These are phyloP conservation scores for Ustilago loliicola DNA, from an alignment of 1,284 basidiomycete species.

Conservation along the genomic window DNA sequence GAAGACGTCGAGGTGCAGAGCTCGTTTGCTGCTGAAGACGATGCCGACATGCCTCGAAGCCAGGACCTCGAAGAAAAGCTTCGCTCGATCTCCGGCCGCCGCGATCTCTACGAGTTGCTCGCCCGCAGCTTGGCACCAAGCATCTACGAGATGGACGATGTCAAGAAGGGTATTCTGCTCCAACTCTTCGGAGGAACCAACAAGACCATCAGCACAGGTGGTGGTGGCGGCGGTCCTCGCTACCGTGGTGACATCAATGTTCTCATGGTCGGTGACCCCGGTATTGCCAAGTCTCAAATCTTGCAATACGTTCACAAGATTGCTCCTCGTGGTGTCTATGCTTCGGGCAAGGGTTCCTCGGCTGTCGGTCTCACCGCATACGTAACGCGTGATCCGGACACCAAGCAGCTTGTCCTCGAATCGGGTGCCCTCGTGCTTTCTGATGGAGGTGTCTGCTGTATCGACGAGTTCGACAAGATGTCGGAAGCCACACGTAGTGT, in stretches of 20 bases:
- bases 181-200: constrained; percentile 98
- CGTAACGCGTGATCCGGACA: constrained; percentile 96
- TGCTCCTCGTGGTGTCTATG: constrained; percentile 88
- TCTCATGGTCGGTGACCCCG: constrained; percentile 95
- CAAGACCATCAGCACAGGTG: constrained; percentile 91
- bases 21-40: constrained; percentile 25
- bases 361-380: constrained; percentile 98
- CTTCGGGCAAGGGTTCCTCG: constrained; percentile 94
- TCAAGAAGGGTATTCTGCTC: constrained; percentile 96
- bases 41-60: constrained; percentile 40
- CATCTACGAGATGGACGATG: constrained; percentile 98
- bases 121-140: constrained; percentile 89
- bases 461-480: constrained; percentile 99
- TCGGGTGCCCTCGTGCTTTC: constrained; percentile 96
- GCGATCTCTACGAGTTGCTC: constrained; percentile 89
- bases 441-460: constrained; percentile 98
- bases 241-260: constrained; percentile 99
- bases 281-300: constrained; percentile 97
- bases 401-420: constrained; percentile 96
- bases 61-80: constrained; percentile 76
- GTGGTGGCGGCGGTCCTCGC: constrained; percentile 92
- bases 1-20: constrained; percentile 57
- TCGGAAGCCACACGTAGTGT: constrained; percentile 95
- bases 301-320: constrained; percentile 94
- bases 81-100: constrained; percentile 78